Evolutionary conservation across 306 rosid genomes (phyloP), one percentile per base, ranked within the genome.

Genomic region (Begonia masoniana): DNA sequence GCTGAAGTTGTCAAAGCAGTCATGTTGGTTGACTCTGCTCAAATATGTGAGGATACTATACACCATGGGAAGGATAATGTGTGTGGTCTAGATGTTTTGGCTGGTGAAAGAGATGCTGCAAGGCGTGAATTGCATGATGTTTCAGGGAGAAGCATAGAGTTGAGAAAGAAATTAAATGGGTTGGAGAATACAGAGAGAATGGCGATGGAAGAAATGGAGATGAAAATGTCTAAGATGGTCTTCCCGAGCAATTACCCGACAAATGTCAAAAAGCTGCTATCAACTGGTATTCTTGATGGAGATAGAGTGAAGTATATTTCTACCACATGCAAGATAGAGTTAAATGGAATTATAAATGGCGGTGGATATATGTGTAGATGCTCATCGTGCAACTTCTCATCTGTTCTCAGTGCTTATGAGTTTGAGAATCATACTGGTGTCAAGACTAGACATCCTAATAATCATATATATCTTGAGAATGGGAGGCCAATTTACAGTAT

Each of bases 351-450:
- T 59, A 81, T 92, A 58, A 74, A 71, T 43, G 85, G 87, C 13
- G 99, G 96, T 15, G 96, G 99, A 48, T 92, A 83, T 73, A 64
- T 83, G 82, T 92, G 99, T 63, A 73, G 87, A 67, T 92, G 99
- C 62, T 68, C 68, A n/a, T 41, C 52, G 10, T 92, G 99, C 72
- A 68, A 74, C 64, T 83, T 70, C 66, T 74, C 78, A 17, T 71
- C 71, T 55, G 99, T 83, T 26, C 84, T 87, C 52, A 87, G 83
- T 74, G 99, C 99, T 7, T 86, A 83, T 55, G 96, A 92, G 82
- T 92, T 92, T 57, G 99, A 92, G 83, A 86, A 77, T 75, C 99
- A 92, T 67, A 96, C 96, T 54, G 99, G 99, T 62, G 82, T 74
- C 57, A 86, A 76, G 76, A 92, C 96, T 21, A 86, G 99, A 56